A percentile compares a stretch with the other conserved stretches of the same genome.
Evolutionary conservation across 140 eudicot genomes (phyloP).

Genomic region (Oenanthe javanica): DNA sequence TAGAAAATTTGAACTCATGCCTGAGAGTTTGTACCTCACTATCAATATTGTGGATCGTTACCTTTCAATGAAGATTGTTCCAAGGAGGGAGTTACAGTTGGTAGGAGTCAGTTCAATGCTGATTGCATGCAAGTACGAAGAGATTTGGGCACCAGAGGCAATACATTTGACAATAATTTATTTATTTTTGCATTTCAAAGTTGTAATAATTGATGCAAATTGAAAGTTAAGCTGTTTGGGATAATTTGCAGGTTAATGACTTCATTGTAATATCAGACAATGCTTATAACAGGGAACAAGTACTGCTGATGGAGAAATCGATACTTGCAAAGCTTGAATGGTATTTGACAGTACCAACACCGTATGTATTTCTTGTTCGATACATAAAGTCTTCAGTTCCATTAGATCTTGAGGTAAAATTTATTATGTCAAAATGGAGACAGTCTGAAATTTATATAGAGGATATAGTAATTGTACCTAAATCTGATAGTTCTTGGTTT

Average conservation of each 20-base stretch:
- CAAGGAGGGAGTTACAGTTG: constrained; percentile 42
- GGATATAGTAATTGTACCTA: background rate
- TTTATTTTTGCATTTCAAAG: background rate
- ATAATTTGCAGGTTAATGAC: constrained; percentile 45
- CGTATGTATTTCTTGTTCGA: constrained; percentile 72
- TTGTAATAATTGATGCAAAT: background rate
- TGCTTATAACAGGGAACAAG: constrained; percentile 58
- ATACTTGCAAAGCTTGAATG: constrained; percentile 73
- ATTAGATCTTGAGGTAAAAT: constrained; percentile 45
- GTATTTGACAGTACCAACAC: constrained; percentile 85
- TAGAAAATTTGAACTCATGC: constrained; percentile 32
- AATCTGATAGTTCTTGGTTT: background rate
- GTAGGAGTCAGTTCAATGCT: constrained; percentile 50
- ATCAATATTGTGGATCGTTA: constrained; percentile 37
- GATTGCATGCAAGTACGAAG: constrained; percentile 58
- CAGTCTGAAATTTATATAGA: background rate
- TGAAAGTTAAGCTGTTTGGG: background rate
- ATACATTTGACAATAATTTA: background rate
- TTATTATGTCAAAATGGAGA: background rate
- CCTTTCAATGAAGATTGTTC: constrained; percentile 31
- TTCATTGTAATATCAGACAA: constrained; percentile 66
- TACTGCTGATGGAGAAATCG: constrained; percentile 69
- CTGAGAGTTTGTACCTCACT: constrained; percentile 47
- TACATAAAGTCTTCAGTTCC: constrained; percentile 69
- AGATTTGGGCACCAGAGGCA: constrained; percentile 39